Conservation (phyloP, 2,329 filamentous ascomycete genomes). For the Fusarium brevicatenulatum region DNA sequence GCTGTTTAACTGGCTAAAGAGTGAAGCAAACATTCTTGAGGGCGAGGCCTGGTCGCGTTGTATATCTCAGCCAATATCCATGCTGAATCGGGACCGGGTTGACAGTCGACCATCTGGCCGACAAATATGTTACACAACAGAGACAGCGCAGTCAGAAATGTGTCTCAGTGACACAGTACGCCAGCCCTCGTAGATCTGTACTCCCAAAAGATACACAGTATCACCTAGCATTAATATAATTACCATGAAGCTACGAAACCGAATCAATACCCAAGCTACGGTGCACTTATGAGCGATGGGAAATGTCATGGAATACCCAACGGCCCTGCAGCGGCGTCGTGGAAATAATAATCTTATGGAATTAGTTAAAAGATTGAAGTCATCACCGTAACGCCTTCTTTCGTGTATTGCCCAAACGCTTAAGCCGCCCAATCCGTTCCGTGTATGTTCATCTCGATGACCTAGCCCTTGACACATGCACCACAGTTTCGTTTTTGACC, state of each 20-base stretch:
- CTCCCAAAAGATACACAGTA: not conserved
- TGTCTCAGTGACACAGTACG: not conserved
- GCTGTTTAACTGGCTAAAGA: not conserved
- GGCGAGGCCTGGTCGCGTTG: too few species aligned
- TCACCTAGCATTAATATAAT: not conserved
- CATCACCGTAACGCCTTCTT: not conserved
- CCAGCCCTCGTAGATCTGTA: not conserved
- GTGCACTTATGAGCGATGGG: too few species aligned
- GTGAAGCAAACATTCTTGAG: too few species aligned
- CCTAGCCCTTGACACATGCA: conserved; percentile 3
- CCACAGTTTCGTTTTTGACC: conserved; percentile 36
- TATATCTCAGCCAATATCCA: not conserved
- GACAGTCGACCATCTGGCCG: not conserved
- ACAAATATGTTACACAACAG: not conserved
- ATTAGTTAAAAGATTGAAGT: not conserved
- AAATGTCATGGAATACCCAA: not conserved
- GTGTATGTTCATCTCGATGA: not conserved
- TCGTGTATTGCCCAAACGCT: not conserved
- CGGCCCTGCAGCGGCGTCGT: too few species aligned
- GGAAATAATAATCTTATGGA: not conserved
- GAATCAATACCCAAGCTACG: too few species aligned
- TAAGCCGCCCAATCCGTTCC: not conserved
- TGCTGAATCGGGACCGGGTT: not conserved
- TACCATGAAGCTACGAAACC: not conserved
- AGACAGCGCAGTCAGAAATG: not conserved